Conservation (phyloP, 2,329 filamentous ascomycete genomes). For the Arthrinium phaeospermum region DNA sequence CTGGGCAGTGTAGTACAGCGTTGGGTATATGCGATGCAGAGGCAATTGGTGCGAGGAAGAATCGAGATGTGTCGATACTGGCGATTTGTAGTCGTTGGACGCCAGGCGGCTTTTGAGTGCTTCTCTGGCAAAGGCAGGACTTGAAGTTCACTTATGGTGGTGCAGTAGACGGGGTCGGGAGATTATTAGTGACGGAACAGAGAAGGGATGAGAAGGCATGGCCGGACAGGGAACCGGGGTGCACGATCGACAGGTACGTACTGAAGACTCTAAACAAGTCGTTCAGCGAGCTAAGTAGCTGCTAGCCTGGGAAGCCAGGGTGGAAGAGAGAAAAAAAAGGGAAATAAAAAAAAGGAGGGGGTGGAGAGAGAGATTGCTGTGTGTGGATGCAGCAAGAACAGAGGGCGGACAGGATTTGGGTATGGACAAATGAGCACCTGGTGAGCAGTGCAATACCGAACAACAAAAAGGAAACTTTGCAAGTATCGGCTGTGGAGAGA, state of each 20-base stretch:
- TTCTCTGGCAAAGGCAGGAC: slow-evolving; percentile 13
- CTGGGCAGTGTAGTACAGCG: slow-evolving; percentile 1
- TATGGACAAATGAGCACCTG: not conserved
- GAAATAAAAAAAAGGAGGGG: not conserved
- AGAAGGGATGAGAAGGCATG: slow-evolving; percentile 36
- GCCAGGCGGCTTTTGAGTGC: slow-evolving; percentile 8
- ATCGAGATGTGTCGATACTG: slow-evolving; percentile 1
- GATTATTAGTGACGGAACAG: slow-evolving; percentile 38
- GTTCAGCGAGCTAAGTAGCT: slow-evolving; percentile 19
- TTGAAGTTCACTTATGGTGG: slow-evolving; percentile 23
- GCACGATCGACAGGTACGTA: slow-evolving; percentile 24
- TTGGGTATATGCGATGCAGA: slow-evolving; percentile 4
- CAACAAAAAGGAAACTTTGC: slow-evolving; percentile 12
- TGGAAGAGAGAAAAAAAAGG: not conserved
- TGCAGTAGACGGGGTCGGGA: slow-evolving; percentile 36
- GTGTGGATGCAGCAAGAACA: not conserved
- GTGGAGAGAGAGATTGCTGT: slow-evolving; percentile 4
- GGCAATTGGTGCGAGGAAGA: slow-evolving; percentile 14
- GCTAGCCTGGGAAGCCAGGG: slow-evolving; percentile 7
- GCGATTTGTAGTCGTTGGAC: slow-evolving; percentile 7
- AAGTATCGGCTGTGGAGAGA: slow-evolving; percentile 16
- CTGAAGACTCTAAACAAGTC: slow-evolving; percentile 22
- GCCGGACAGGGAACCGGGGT: slow-evolving; percentile 34
- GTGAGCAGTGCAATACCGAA: not conserved
- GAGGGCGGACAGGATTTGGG: not conserved